Conservation (phyloP, 495 filamentous ascomycete genomes). For the Penicillium robsamsonii region DNA sequence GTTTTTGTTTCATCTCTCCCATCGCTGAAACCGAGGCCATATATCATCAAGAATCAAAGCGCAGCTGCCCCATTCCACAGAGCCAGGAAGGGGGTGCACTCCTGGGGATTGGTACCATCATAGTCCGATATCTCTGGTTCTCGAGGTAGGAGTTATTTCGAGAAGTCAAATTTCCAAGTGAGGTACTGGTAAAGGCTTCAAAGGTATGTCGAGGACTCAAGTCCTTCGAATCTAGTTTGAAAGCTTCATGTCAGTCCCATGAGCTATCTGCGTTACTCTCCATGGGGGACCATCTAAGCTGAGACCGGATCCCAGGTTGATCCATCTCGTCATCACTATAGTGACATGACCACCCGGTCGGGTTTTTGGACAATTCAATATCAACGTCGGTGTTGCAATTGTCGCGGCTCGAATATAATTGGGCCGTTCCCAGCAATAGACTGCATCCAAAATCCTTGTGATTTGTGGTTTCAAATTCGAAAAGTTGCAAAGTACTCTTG, state of each 20-base stretch:
- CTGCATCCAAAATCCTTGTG: background rate
- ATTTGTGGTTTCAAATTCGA: background rate
- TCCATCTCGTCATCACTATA: conserved; percentile 2
- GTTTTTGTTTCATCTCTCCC: background rate
- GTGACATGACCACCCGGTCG: background rate
- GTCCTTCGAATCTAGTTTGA: background rate
- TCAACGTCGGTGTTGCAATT: conserved; percentile 2
- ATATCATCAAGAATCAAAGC: background rate
- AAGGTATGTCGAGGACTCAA: background rate
- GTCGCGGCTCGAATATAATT: background rate
- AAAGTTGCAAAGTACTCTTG: background rate
- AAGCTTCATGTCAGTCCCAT: background rate
- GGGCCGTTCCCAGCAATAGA: background rate
- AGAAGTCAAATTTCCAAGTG: background rate
- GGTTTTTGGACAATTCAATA: background rate
- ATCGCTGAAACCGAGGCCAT: background rate
- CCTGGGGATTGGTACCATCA: background rate
- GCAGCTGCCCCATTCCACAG: background rate
- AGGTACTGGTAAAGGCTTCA: background rate
- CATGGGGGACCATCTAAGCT: conserved; percentile 2
- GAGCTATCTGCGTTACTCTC: background rate
- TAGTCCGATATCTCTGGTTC: background rate
- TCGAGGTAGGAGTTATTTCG: background rate
- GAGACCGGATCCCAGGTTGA: background rate
- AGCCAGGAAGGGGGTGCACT: background rate